Evolutionary conservation across 306 rosid species (phyloP).

Genomic region (Cyclanthera cordifolia): DNA sequence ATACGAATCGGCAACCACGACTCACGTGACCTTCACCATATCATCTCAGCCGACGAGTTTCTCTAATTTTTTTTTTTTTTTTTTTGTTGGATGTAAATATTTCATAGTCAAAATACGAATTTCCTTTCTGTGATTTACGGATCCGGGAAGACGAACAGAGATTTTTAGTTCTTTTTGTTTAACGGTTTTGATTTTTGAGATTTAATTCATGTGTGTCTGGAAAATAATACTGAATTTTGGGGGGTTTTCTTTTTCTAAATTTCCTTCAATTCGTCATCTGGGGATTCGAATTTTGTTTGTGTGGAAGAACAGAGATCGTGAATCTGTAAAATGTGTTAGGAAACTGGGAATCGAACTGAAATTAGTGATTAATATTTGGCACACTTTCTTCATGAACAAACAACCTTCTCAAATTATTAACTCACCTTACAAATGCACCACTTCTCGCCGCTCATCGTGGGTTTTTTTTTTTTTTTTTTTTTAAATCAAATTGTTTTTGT

Average conservation of each 20-base stretch:
- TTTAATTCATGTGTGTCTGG: no score
- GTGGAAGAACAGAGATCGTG: not conserved
- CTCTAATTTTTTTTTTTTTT: not conserved
- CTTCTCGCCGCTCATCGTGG: not conserved
- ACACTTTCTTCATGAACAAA: slow-evolving; percentile 6
- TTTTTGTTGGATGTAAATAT: not conserved
- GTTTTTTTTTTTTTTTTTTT: not conserved
- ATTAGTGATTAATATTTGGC: not conserved
- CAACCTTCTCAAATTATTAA: not conserved
- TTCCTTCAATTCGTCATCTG: no score
- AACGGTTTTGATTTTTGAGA: not conserved
- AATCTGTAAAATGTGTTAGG: not conserved
- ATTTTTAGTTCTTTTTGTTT: not conserved
- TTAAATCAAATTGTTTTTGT: no score
- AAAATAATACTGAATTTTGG: no score
- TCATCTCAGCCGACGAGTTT: slow-evolving; percentile 30
- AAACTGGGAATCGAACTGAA: not conserved
- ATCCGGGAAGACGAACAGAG: not conserved
- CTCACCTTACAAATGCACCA: not conserved
- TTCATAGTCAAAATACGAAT: no score
- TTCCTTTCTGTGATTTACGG: not conserved
- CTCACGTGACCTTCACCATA: slow-evolving; percentile 38
- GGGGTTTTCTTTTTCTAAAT: no score
- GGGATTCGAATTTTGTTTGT: no score
- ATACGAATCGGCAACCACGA: slow-evolving; percentile 44